phyloP scores from a whole-genome alignment of 345 rosid species.

The Durio zibethinus region DNA sequence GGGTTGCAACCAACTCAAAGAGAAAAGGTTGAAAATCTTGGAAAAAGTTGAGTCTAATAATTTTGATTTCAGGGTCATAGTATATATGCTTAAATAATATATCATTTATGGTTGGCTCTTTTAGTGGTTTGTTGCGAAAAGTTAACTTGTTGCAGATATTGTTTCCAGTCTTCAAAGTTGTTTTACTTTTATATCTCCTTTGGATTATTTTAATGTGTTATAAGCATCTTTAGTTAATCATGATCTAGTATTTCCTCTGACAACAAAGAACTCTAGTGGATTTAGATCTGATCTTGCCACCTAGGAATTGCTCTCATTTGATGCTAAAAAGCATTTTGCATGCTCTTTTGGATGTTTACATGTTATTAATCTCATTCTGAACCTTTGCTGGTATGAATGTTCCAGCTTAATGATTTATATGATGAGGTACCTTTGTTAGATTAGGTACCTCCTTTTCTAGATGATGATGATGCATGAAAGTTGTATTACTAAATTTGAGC shows the following conservation, averaged over 20 bases:
- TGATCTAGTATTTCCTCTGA: not conserved
- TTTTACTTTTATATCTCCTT: not conserved
- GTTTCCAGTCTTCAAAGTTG: not conserved
- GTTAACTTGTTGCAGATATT: not conserved
- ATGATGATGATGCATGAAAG: not conserved
- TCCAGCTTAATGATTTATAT: not conserved
- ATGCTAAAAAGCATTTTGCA: not conserved
- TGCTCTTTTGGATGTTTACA: not conserved
- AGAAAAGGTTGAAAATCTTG: constrained; percentile 50
- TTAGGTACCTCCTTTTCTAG: not conserved
- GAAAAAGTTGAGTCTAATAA: constrained; percentile 19
- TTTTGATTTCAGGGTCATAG: constrained; percentile 11
- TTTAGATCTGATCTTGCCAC: not conserved
- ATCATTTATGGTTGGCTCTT: not conserved
- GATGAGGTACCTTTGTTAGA: not conserved
- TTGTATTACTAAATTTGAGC: not conserved
- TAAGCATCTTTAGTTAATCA: not conserved
- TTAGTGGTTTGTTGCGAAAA: not conserved
- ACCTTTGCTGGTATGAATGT: not conserved
- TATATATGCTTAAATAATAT: not conserved
- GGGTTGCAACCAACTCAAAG: constrained; percentile 36
- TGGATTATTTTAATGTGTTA: not conserved
- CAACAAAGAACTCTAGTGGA: not conserved
- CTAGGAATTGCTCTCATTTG: not conserved
- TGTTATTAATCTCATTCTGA: not conserved